Evolutionary conservation across 768 basidiomycete genomes (phyloP).

Genomic region (Pulveroboletus frians): DNA sequence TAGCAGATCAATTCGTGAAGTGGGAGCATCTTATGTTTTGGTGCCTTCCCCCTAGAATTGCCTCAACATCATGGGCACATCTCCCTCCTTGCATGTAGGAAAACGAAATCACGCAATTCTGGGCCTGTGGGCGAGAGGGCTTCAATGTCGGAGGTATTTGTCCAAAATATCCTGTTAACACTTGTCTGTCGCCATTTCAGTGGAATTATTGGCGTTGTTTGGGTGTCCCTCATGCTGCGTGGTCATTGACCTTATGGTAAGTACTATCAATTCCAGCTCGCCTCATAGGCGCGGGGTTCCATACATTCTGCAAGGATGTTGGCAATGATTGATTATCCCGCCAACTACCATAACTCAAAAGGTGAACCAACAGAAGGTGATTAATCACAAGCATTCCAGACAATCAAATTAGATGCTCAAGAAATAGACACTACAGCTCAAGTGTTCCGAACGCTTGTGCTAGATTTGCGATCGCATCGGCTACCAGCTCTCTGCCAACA

Average conservation of each 20-base stretch:
- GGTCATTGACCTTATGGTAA: slow-evolving; percentile 1
- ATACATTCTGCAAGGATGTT: not conserved
- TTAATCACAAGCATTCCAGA: not conserved
- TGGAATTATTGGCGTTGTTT: not conserved
- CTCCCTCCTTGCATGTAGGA: not conserved
- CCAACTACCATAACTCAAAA: not conserved
- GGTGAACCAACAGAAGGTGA: slow-evolving; percentile 1
- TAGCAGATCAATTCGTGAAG: slow-evolving; percentile 20
- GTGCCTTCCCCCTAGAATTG: slow-evolving; percentile 1
- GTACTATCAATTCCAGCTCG: not conserved
- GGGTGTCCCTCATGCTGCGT: not conserved
- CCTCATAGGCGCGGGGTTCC: slow-evolving; percentile 1
- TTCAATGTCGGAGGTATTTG: not conserved
- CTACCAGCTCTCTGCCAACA: slow-evolving; percentile 35
- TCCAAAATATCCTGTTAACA: not conserved
- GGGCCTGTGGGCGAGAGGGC: slow-evolving; percentile 7
- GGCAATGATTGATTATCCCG: not conserved
- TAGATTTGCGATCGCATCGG: slow-evolving; percentile 35
- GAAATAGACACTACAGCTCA: not conserved
- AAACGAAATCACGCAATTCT: not conserved
- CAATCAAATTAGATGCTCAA: not conserved
- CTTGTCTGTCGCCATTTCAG: slow-evolving; percentile 9
- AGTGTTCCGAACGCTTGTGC: slow-evolving; percentile 28
- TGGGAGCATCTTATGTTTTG: slow-evolving; percentile 9
- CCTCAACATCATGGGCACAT: not conserved